Percentiles rank a stretch among this genome's conserved stretches.
These are phyloP conservation scores for Coffea eugenioides DNA, from an alignment of 257 asterid genomes.

Conservation along the genomic window DNA sequence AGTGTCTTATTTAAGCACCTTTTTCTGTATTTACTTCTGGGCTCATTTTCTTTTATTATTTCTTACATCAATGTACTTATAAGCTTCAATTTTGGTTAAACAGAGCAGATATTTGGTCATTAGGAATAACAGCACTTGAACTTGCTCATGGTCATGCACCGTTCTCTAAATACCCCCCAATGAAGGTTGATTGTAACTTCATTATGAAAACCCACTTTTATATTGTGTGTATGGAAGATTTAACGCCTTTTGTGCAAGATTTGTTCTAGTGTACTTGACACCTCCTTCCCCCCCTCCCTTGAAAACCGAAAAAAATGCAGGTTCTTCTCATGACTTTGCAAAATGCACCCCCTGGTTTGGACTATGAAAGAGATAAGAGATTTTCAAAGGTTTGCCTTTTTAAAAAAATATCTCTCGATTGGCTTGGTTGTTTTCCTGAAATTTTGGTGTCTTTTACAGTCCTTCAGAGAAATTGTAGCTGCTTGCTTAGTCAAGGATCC, in stretches of 20 bases:
- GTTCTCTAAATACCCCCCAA: slow-evolving; percentile 97
- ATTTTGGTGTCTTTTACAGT: slow-evolving; percentile 46
- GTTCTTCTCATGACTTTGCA: slow-evolving; percentile 97
- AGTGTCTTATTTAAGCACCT: slow-evolving; percentile 28
- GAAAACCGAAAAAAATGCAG: slow-evolving; percentile 40
- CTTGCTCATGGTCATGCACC: slow-evolving; percentile 99
- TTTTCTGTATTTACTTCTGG: slow-evolving; percentile 7
- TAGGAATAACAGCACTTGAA: slow-evolving; percentile 97
- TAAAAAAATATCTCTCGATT: slow-evolving; percentile 21
- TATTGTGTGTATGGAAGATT: slow-evolving; percentile 14
- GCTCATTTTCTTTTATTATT: slow-evolving; percentile 6
- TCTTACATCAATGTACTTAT: slow-evolving; percentile 26
- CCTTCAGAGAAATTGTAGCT: slow-evolving; percentile 91
- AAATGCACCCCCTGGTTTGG: slow-evolving; percentile 99
- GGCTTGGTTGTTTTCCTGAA: slow-evolving; percentile 30
- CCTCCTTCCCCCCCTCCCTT: not conserved
- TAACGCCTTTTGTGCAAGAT: slow-evolving; percentile 3
- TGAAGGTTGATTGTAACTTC: slow-evolving; percentile 65
- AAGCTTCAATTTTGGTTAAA: slow-evolving; percentile 17
- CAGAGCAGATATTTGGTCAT: slow-evolving; percentile 99
- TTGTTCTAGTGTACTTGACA: slow-evolving; percentile 3
- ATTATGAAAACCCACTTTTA: slow-evolving; percentile 13
- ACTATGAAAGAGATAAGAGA: slow-evolving; percentile 93
- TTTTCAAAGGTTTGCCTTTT: slow-evolving; percentile 82
- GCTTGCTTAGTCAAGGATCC: slow-evolving; percentile 99